Evolutionary conservation across 2,329 filamentous ascomycete genomes (phyloP).

Genomic region (Exophiala xenobiotica): DNA sequence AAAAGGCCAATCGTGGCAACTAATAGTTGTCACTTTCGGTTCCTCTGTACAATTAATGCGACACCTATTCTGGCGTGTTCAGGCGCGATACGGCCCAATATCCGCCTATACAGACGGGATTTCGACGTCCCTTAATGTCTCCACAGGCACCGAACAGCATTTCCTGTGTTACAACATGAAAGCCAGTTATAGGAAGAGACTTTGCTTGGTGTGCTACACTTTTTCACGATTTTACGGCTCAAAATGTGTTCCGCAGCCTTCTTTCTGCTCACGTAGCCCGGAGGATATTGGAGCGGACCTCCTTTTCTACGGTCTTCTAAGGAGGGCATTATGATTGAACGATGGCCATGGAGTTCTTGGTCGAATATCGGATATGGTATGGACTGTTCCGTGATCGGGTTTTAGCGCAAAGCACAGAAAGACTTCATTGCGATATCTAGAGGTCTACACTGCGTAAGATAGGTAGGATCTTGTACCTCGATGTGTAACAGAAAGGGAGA

Average conservation of each 20-base stretch:
- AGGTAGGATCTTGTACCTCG: constrained; percentile 9
- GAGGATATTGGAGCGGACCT: constrained; percentile 1
- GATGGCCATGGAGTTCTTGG: constrained; percentile 9
- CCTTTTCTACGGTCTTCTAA: constrained; percentile 13
- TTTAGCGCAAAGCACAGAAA: not conserved
- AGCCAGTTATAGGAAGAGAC: not conserved
- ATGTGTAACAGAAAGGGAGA: constrained; percentile 18
- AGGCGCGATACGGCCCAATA: not conserved
- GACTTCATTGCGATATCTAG: constrained; percentile 16
- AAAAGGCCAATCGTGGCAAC: constrained; percentile 69
- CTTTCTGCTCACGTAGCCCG: constrained; percentile 1
- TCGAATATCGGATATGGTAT: constrained; percentile 2
- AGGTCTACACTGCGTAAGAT: constrained; percentile 14
- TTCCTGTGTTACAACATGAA: not conserved
- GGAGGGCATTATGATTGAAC: constrained; percentile 16
- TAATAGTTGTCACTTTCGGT: constrained; percentile 9
- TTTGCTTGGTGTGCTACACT: not conserved
- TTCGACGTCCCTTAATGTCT: not conserved
- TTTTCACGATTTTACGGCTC: not conserved
- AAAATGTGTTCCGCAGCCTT: not conserved
- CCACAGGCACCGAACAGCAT: not conserved
- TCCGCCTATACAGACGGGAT: constrained; percentile 2
- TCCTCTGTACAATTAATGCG: constrained; percentile 15
- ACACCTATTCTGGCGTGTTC: constrained; percentile 3
- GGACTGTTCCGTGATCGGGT: not conserved